Percentiles rank a stretch among this genome's conserved stretches.
Evolutionary conservation across 1,284 basidiomycete genomes (phyloP).

Genomic region (Moesziomyces parantarcticus): DNA sequence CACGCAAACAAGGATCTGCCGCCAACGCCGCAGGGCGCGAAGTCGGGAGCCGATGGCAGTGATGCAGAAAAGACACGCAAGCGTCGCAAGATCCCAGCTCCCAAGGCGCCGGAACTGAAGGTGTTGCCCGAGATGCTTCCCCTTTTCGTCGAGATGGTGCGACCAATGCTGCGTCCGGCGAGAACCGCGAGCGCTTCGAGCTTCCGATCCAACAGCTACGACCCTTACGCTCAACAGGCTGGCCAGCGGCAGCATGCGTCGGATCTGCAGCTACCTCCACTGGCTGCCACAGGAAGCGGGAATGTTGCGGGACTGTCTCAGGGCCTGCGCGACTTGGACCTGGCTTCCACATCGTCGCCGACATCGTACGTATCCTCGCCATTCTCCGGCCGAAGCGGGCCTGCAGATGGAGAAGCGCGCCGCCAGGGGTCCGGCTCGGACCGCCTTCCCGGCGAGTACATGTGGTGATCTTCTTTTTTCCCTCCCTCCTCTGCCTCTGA

Average conservation of each 20-base stretch:
- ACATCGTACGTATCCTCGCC: conserved; percentile 33
- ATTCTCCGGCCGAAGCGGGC: conserved; percentile 12
- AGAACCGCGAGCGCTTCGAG: conserved; percentile 47
- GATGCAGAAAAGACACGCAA: conserved; percentile 54
- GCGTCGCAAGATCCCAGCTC: conserved; percentile 70
- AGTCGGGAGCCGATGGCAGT: neutral
- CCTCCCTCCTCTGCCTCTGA: neutral
- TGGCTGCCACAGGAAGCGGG: conserved; percentile 6
- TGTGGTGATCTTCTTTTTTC: conserved; percentile 19
- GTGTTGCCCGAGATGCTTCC: conserved; percentile 70
- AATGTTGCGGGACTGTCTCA: conserved; percentile 5
- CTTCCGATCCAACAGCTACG: conserved; percentile 30
- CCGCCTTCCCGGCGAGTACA: conserved; percentile 42
- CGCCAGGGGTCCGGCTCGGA: conserved; percentile 10
- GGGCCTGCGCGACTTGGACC: conserved; percentile 19
- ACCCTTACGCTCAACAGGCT: conserved; percentile 19
- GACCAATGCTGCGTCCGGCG: conserved; percentile 47
- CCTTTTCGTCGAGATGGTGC: conserved; percentile 61
- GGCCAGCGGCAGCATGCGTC: neutral
- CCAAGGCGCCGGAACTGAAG: conserved; percentile 80
- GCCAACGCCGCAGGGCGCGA: conserved; percentile 21
- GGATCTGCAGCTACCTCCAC: conserved; percentile 8
- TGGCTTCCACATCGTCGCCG: conserved; percentile 21
- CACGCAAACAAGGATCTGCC: conserved; percentile 53
- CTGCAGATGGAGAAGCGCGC: conserved; percentile 3